Evolutionary conservation across 192 early-diverging fungal species (phyloP).

Genomic region (Podila epigama): DNA sequence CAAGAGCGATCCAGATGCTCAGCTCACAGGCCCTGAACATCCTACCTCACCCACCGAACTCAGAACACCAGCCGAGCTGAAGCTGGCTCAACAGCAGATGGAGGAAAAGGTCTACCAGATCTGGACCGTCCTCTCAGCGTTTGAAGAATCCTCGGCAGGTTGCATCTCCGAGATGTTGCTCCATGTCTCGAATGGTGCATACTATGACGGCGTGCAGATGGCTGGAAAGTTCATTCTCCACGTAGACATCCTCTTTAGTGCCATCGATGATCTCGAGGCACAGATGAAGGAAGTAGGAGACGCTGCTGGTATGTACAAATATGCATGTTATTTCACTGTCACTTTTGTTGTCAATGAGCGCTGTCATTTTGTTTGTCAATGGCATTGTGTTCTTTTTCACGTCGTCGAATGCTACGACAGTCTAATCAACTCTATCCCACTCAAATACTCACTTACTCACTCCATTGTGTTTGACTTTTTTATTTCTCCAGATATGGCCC

Average conservation of each 20-base stretch:
- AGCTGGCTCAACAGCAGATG: slow-evolving; percentile 68
- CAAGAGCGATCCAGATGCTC: background rate
- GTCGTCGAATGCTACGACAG: too few relatives aligned
- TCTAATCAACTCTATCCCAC: too few relatives aligned
- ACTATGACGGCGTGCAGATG: slow-evolving; percentile 82
- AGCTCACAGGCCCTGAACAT: slow-evolving; percentile 2
- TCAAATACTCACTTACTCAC: slow-evolving; percentile 6
- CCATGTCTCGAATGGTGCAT: slow-evolving; percentile 86
- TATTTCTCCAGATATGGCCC: slow-evolving; percentile 63
- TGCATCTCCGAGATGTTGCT: slow-evolving; percentile 96
- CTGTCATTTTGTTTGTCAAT: background rate
- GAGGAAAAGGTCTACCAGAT: slow-evolving; percentile 92
- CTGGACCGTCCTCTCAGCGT: slow-evolving; percentile 89
- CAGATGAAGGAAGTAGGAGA: slow-evolving; percentile 74
- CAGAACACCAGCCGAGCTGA: slow-evolving; percentile 53
- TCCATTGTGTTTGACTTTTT: background rate
- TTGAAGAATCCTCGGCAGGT: slow-evolving; percentile 95
- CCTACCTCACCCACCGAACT: slow-evolving; percentile 1
- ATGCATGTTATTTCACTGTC: background rate
- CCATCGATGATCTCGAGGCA: slow-evolving; percentile 86
- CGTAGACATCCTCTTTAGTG: slow-evolving; percentile 90
- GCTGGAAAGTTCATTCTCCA: slow-evolving; percentile 89
- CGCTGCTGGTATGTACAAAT: slow-evolving; percentile 36
- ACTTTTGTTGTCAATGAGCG: background rate
- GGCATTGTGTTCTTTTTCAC: background rate